A percentile compares a stretch with the other conserved stretches of the same genome.
These are phyloP conservation scores for Mycena epipterygia DNA, from an alignment of 768 basidiomycete genomes.

Conservation along the genomic window DNA sequence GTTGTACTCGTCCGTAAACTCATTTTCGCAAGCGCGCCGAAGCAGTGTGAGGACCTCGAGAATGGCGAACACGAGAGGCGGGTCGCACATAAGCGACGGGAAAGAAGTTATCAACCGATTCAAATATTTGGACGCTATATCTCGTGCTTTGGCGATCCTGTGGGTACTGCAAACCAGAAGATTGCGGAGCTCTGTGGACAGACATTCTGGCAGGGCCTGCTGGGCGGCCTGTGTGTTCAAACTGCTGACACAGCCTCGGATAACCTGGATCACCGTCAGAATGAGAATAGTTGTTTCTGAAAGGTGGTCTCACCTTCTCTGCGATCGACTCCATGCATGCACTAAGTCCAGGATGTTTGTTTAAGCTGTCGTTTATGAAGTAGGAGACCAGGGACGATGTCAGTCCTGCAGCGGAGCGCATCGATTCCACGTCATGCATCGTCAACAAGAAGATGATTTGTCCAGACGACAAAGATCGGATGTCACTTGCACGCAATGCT, in stretches of 20 bases:
- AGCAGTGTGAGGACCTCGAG: constrained; percentile 93
- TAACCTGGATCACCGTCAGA: constrained; percentile 66
- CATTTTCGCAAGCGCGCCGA: constrained; percentile 89
- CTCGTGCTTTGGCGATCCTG: constrained; percentile 84
- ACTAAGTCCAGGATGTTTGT: constrained; percentile 74
- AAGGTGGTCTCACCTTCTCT: constrained; percentile 72
- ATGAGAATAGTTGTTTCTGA: constrained; percentile 5
- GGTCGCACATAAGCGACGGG: constrained; percentile 95
- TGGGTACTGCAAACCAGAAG: constrained; percentile 87
- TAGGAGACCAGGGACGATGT: constrained; percentile 89
- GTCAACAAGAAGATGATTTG: constrained; percentile 89
- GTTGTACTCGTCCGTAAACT: constrained; percentile 95
- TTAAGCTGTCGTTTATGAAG: constrained; percentile 89
- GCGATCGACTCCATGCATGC: constrained; percentile 89
- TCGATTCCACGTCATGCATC: constrained; percentile 90
- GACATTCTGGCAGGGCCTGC: constrained; percentile 78
- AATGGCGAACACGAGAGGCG: constrained; percentile 87
- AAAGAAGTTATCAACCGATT: constrained; percentile 90
- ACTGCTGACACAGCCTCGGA: constrained; percentile 78
- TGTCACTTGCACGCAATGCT: constrained; percentile 73
- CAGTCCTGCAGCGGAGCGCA: constrained; percentile 84
- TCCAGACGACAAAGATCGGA: constrained; percentile 81
- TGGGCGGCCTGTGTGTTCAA: constrained; percentile 82
- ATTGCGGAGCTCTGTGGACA: constrained; percentile 81
- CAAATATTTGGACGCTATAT: constrained; percentile 86